Evolutionary conservation across 106 monocot genomes (phyloP).

Genomic region (Xerophyta viscosa): DNA sequence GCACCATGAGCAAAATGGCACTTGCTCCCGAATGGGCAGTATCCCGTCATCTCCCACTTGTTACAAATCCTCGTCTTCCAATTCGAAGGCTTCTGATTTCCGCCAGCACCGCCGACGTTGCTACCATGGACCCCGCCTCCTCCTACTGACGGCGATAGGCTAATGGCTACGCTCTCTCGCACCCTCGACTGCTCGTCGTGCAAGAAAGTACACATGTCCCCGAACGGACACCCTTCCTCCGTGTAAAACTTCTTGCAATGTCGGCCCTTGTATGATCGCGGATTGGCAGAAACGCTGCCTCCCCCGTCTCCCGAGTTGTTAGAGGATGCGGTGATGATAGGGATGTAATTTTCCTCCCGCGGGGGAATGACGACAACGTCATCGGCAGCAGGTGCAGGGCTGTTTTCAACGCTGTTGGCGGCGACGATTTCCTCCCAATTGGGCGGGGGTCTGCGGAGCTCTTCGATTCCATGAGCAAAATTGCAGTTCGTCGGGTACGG

Average conservation of each 20-base stretch:
- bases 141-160: conserved; percentile 53
- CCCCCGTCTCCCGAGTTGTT: conserved; percentile 15
- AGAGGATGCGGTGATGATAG: too few relatives aligned
- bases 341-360: conserved; percentile 83
- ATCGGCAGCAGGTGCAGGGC: conserved; percentile 23
- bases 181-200: conserved; percentile 90
- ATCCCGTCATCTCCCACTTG: conserved; percentile 99
- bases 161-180: conserved; percentile 89
- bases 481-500: conserved; percentile 92
- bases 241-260: conserved; percentile 95
- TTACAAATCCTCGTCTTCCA: conserved; percentile 99
- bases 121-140: conserved; percentile 18
- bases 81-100: conserved; percentile 78
- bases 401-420: conserved; percentile 44
- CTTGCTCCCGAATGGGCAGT: conserved; percentile 96
- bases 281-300: too few relatives aligned
- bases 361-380: not conserved
- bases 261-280: conserved; percentile 69
- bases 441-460: conserved; percentile 81
- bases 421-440: conserved; percentile 99
- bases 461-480: conserved; percentile 95
- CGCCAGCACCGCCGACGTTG: conserved; percentile 11
- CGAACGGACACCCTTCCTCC: conserved; percentile 91
- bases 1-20: conserved; percentile 98
- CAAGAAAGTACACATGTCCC: conserved; percentile 76